Conservation (phyloP, 495 filamentous ascomycete species). For the Lasiosphaeria hispida region DNA sequence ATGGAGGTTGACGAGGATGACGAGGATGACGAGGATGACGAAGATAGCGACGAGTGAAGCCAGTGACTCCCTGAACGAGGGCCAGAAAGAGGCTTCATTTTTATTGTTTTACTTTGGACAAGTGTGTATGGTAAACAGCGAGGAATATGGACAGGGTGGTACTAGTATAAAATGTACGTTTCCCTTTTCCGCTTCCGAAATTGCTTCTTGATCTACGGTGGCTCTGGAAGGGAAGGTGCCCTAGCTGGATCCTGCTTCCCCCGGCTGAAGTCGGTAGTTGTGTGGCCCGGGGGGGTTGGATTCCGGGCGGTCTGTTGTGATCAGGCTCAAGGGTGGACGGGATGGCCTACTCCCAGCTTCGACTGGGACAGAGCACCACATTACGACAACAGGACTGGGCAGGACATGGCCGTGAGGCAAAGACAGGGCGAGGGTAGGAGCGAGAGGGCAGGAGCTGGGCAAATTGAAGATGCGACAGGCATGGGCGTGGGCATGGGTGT, state of each 20-base stretch:
- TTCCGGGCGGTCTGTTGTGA: conserved; percentile 13
- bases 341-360: background rate
- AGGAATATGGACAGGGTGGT: conserved; percentile 7
- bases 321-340: conserved; percentile 12
- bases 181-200: background rate
- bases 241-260: background rate
- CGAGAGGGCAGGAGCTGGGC: too few species aligned
- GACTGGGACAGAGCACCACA: background rate
- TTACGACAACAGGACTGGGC: too few species aligned
- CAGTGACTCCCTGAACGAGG: background rate
- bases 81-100: background rate
- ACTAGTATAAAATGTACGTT: background rate
- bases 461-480: too few species aligned
- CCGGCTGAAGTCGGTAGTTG: conserved; percentile 23
- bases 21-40: conserved; percentile 74
- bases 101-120: conserved; percentile 13
- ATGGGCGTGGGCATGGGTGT: too few species aligned
- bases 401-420: too few species aligned
- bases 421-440: too few species aligned
- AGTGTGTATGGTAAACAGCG: conserved; percentile 5
- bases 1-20: conserved; percentile 93
- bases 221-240: conserved; percentile 2
- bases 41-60: conserved; percentile 48
- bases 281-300: conserved; percentile 24
- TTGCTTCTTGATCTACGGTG: background rate